These are phyloP conservation scores for Hymenoscyphus scutula DNA, from an alignment of 2,329 filamentous ascomycete species.

Conservation along the genomic window DNA sequence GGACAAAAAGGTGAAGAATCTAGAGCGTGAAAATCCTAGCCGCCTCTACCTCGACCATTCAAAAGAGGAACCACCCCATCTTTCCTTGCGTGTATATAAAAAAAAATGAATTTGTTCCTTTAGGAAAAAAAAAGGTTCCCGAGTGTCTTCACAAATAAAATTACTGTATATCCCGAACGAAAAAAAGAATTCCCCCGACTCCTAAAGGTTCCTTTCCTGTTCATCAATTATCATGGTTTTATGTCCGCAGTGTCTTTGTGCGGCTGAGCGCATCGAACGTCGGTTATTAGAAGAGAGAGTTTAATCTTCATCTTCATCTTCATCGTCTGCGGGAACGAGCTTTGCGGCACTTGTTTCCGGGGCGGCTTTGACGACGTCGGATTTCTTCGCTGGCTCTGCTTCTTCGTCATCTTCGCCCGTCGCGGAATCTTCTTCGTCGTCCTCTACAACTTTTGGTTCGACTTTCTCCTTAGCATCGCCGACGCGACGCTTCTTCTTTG, in stretches of 20 bases:
- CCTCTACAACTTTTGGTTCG: conserved; percentile 15
- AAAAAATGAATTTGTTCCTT: not conserved
- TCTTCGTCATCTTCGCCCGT: conserved; percentile 18
- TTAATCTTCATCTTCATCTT: conserved; percentile 16
- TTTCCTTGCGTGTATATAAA: conserved; percentile 3
- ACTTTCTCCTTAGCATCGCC: conserved; percentile 16
- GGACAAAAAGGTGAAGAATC: conserved; percentile 1
- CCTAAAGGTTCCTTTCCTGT: not conserved
- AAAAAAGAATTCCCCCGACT: not conserved
- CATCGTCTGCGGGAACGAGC: conserved; percentile 12
- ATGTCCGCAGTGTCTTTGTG: not conserved
- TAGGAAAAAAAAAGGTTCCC: not conserved
- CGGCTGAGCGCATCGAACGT: not conserved
- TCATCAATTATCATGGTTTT: not conserved
- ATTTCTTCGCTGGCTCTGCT: conserved; percentile 13
- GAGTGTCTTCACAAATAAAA: not conserved
- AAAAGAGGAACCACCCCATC: not conserved
- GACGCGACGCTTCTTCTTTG: conserved; percentile 29
- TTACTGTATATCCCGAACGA: not conserved
- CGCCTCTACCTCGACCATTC: not conserved
- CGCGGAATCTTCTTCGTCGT: conserved; percentile 16
- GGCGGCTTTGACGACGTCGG: conserved; percentile 12
- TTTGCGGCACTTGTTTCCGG: conserved; percentile 8
- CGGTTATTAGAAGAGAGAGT: not conserved
- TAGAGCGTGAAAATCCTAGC: not conserved